Evolutionary conservation across 1,284 basidiomycete genomes (phyloP), one percentile per base, ranked within the genome.

Genomic region (Phenoliferia sp.): DNA sequence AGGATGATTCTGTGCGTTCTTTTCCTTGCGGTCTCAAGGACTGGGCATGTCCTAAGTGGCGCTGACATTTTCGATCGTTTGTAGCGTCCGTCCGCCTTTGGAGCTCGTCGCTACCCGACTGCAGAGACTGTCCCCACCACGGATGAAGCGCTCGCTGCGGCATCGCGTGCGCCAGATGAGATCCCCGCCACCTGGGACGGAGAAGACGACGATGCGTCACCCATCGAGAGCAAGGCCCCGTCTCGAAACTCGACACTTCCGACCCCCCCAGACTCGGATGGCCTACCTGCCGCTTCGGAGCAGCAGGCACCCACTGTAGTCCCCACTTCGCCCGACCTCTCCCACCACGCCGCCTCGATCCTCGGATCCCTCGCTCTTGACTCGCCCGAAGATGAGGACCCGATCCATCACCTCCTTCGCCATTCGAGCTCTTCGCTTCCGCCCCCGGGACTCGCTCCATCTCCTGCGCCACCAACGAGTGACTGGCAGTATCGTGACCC

Each of bases 401-500:
- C 67, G 5, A 61, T 72, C 52, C 58, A 64, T 10, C 48, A n/a
- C 9, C 48, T 52, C 9, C 48, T 52, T 19, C 48, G 48, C 39
- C 39, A 44, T 12, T 44, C 39, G 12, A 12, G 22, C 12, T 44
- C 39, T 19, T 55, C 68, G 15, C 16, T 55, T 32, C 59, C 50
- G 28, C 72, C 69, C 61, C 69, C 71, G n/a, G 69, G 73, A 22
- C 58, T 70, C 48, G 64, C 65, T 26, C 35, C 55, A 26, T 26
- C 57, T 64, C 32, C 50, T 57, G 7, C 70, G 61, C 15, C 50
- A 33, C 60, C 58, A 36, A 65, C 65, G 28, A 59, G 59, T 28
- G 60, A 71, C 61, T 76, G 75, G 75, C 74, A 74, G 59, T 76
- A 76, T 66, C 68, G 72, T 31, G 75, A 76, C 62, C 74, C 75